Base-by-base conservation (phyloP, 495 filamentous ascomycete genomes). In the Beverwykella pulmonaria region DNA sequence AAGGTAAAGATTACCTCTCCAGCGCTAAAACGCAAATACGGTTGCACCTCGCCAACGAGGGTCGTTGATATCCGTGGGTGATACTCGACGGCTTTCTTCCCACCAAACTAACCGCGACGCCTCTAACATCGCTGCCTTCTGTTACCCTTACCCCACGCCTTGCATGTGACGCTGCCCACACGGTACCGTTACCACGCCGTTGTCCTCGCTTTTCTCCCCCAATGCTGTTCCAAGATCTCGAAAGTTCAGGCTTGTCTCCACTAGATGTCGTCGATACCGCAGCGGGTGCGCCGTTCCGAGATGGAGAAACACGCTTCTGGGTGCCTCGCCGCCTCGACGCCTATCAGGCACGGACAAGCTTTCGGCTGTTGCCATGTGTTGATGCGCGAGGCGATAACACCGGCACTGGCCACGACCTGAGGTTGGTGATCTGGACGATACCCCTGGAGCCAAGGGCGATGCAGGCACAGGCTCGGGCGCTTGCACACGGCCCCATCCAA, bases 381-480 rank as follows among this genome's bases (percentile, higher is more conserved):
- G 17, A 46, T 17, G 59, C 34, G 32, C 36, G 55, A 59, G 36
- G 22, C 55, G 47, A 44, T 19, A 27, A 30, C n/a, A 17, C 30
- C 30, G 53, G 53, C 30, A 25, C 20, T 7, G 30, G 29, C 15
- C 23, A 57, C 41, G 53, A 57, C 48, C 5, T 57, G 32, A 41
- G 19, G 53, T 39, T 22, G 29, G 10, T 39, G 53, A 32, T 57
- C 53, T 25, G 8, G 53, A 57, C 34, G 27, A 9, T 59, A 47
- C 54, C 59, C 54, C 59, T 60, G 46, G 47, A 44, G 61, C 67
- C 61, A 61, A 69, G 65, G n/a, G 61, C 64, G 59, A 69, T 55
- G 67, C 67, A 55, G 44, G 27, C 54, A 36, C 64, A 48, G 44
- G 55, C 56, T 44, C 41, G 36, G 49, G 67, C 61, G 53, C 61